Conservation (phyloP, 2,329 filamentous ascomycete species). For the Aureobasidium lini region DNA sequence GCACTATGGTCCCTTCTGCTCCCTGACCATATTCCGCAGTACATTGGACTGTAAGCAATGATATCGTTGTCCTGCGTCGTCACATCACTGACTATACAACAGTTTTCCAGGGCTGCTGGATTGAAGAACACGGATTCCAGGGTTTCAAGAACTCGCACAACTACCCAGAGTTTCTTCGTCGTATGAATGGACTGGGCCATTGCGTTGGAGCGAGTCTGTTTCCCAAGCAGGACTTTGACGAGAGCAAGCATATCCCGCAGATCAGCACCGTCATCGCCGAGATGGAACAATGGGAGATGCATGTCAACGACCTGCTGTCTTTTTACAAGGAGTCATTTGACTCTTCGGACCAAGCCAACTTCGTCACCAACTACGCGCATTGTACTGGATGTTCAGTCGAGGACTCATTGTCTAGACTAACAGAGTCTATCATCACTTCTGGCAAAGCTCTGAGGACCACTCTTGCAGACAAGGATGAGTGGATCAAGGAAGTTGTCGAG, state of each 20-base stretch:
- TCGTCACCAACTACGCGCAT: not conserved
- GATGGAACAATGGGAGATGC: not conserved
- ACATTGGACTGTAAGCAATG: not conserved
- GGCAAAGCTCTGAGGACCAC: not conserved
- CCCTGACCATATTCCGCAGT: not conserved
- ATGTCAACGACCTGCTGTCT: not conserved
- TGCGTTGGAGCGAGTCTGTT: not conserved
- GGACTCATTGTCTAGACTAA: not conserved
- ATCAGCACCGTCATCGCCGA: not conserved
- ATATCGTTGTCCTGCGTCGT: not conserved
- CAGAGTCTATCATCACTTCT: not conserved
- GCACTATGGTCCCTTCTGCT: not conserved
- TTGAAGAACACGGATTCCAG: not conserved
- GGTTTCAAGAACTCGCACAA: not conserved
- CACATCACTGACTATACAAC: not conserved
- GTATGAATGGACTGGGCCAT: not conserved
- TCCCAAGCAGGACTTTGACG: too few species aligned
- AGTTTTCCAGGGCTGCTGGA: conserved; percentile 11
- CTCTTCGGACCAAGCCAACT: not conserved
- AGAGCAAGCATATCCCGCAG: too few species aligned
- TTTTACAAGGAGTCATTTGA: not conserved
- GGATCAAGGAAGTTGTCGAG: not conserved
- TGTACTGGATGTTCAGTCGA: not conserved
- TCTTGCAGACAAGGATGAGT: not conserved
- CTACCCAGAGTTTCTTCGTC: not conserved